Conservation (phyloP, 2,329 filamentous ascomycete genomes). For the Rutstroemia sp. region DNA sequence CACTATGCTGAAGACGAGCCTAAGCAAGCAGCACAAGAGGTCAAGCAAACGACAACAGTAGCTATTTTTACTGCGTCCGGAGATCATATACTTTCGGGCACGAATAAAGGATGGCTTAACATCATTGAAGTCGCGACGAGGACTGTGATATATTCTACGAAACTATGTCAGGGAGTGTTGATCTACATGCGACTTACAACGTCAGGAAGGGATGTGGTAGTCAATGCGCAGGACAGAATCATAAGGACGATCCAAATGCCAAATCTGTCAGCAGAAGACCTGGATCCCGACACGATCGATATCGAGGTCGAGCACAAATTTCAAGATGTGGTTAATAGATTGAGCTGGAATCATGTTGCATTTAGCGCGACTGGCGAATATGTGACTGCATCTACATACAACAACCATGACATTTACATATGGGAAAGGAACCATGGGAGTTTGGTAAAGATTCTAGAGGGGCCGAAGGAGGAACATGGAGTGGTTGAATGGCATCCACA, state of each 20-base stretch:
- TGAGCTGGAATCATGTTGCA: slow-evolving; percentile 95
- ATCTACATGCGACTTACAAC: slow-evolving; percentile 78
- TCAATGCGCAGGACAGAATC: slow-evolving; percentile 91
- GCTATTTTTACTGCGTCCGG: slow-evolving; percentile 81
- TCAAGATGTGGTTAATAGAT: slow-evolving; percentile 89
- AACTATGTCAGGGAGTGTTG: slow-evolving; percentile 80
- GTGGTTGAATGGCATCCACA: slow-evolving; percentile 96
- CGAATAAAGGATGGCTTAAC: slow-evolving; percentile 93
- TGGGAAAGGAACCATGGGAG: slow-evolving; percentile 94
- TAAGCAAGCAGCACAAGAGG: slow-evolving; percentile 84
- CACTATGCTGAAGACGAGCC: slow-evolving; percentile 63
- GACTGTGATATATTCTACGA: slow-evolving; percentile 81
- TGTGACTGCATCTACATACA: slow-evolving; percentile 91
- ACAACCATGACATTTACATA: slow-evolving; percentile 97
- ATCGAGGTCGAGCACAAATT: slow-evolving; percentile 96
- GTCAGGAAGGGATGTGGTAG: slow-evolving; percentile 79
- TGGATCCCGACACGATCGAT: slow-evolving; percentile 80
- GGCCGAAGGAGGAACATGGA: slow-evolving; percentile 91
- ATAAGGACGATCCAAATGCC: slow-evolving; percentile 90
- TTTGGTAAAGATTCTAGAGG: slow-evolving; percentile 92
- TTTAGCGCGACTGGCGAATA: slow-evolving; percentile 95
- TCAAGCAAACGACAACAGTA: slow-evolving; percentile 90
- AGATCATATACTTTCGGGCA: slow-evolving; percentile 84
- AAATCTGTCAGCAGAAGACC: slow-evolving; percentile 58
- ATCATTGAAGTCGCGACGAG: slow-evolving; percentile 79